phyloP scores from a whole-genome alignment of 768 basidiomycete genomes.

The Kwoniella europaea region DNA sequence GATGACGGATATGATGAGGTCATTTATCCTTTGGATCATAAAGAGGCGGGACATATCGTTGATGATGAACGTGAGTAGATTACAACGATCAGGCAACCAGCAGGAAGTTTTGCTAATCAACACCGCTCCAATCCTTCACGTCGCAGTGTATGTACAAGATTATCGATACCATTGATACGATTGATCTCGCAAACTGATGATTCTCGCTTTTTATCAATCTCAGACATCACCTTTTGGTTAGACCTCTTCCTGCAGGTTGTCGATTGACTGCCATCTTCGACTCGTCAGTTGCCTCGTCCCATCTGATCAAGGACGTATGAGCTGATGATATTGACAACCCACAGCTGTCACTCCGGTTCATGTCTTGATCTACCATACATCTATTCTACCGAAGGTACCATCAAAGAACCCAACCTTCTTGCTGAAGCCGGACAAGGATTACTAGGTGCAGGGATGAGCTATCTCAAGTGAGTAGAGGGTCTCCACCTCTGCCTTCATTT shows the following conservation, averaged over 20 bases:
- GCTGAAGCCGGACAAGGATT: slow-evolving; percentile 86
- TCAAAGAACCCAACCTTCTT: slow-evolving; percentile 90
- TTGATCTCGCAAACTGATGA: neutral
- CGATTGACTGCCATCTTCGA: slow-evolving; percentile 71
- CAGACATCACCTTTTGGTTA: slow-evolving; percentile 74
- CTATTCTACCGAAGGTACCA: slow-evolving; percentile 91
- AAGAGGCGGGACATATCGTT: slow-evolving; percentile 74
- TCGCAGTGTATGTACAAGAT: neutral
- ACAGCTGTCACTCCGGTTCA: slow-evolving; percentile 53
- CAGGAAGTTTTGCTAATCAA: neutral
- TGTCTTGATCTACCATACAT: slow-evolving; percentile 66
- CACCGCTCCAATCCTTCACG: neutral
- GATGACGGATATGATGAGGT: slow-evolving; percentile 56
- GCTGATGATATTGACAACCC: neutral
- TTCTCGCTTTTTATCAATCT: neutral
- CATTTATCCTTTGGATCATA: slow-evolving; percentile 84
- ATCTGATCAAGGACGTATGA: neutral
- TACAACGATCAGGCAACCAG: too few relatives aligned
- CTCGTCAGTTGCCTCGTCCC: slow-evolving; percentile 24
- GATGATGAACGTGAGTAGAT: slow-evolving; percentile 73
- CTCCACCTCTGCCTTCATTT: neutral
- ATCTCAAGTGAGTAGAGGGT: slow-evolving; percentile 56
- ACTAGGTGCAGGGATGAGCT: slow-evolving; percentile 75
- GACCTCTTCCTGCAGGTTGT: slow-evolving; percentile 78
- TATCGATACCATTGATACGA: too few relatives aligned